Percentiles rank a stretch among this genome's conserved stretches.
These are phyloP conservation scores for Solioccasus polychromus DNA, from an alignment of 768 basidiomycete species.

Conservation along the genomic window DNA sequence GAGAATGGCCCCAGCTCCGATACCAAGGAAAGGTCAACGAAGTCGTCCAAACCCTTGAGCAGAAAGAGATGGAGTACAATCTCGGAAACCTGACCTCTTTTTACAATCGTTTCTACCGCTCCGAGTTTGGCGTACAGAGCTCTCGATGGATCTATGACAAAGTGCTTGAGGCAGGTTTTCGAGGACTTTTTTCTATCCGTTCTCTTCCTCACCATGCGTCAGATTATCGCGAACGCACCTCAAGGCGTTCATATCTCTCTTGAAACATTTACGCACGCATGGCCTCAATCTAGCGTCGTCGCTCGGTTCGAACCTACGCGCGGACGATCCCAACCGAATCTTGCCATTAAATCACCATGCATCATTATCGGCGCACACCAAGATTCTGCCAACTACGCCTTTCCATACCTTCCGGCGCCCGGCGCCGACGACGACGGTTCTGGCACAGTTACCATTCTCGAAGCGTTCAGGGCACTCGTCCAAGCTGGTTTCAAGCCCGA, in stretches of 20 bases:
- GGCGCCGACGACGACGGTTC: constrained; percentile 54
- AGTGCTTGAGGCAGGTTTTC: constrained; percentile 7
- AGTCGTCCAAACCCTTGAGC: constrained; percentile 1
- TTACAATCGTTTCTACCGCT: constrained; percentile 29
- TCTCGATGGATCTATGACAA: constrained; percentile 36
- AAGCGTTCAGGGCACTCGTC: constrained; percentile 70
- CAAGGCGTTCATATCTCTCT: constrained; percentile 15
- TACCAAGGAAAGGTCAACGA: constrained; percentile 11
- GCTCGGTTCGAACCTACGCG: constrained; percentile 23
- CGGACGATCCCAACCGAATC: background rate
- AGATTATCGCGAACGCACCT: constrained; percentile 14
- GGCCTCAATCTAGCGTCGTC: constrained; percentile 21
- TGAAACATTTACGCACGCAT: constrained; percentile 20
- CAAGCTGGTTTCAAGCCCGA: constrained; percentile 65
- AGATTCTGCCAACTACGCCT: constrained; percentile 42
- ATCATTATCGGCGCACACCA: constrained; percentile 42
- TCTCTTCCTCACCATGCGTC: no score
- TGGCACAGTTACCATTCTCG: constrained; percentile 74
- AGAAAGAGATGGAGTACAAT: constrained; percentile 35
- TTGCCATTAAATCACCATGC: constrained; percentile 25
- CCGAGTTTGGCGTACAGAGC: constrained; percentile 37
- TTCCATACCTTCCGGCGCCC: constrained; percentile 41
- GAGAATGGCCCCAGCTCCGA: constrained; percentile 18
- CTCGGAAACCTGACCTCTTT: constrained; percentile 37
- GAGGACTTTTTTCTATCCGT: no score